These are phyloP conservation scores for Cystobasidium slooffiae DNA, from an alignment of 1,284 basidiomycete species.

Conservation along the genomic window DNA sequence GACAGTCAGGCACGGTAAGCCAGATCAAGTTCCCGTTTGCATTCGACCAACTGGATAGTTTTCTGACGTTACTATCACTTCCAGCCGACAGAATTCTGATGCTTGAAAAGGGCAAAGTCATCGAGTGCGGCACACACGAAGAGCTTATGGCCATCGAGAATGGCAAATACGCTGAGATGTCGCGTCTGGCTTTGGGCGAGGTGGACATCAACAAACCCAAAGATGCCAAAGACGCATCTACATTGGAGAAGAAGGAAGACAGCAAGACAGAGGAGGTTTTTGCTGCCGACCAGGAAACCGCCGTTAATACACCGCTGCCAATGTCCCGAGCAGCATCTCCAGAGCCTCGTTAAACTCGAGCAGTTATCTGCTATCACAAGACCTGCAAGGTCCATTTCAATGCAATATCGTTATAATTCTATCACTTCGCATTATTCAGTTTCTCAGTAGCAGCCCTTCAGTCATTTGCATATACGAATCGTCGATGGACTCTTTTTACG, in stretches of 20 bases:
- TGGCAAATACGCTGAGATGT: conserved; percentile 44
- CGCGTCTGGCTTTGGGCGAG: conserved; percentile 31
- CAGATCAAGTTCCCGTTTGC: neutral
- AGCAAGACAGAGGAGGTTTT: neutral
- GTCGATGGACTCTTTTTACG: too few relatives aligned
- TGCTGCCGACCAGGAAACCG: neutral
- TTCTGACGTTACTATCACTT: neutral
- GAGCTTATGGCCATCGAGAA: conserved; percentile 51
- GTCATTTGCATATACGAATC: too few relatives aligned
- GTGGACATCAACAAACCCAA: conserved; percentile 7
- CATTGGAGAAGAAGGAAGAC: neutral
- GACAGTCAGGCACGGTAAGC: conserved; percentile 35
- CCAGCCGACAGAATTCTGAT: conserved; percentile 55
- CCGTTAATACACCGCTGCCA: conserved; percentile 7
- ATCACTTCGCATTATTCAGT: too few relatives aligned
- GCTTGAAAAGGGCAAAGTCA: conserved; percentile 53
- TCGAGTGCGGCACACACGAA: conserved; percentile 55
- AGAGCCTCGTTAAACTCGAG: neutral
- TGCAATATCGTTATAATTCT: too few relatives aligned
- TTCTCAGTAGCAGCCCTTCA: too few relatives aligned
- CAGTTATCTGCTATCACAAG: neutral
- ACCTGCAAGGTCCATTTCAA: neutral
- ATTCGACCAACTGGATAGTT: neutral
- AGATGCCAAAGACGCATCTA: neutral
- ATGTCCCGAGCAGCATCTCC: conserved; percentile 7